phyloP scores from a whole-genome alignment of 2,329 filamentous ascomycete genomes.

The Lecanosticta acicola region DNA sequence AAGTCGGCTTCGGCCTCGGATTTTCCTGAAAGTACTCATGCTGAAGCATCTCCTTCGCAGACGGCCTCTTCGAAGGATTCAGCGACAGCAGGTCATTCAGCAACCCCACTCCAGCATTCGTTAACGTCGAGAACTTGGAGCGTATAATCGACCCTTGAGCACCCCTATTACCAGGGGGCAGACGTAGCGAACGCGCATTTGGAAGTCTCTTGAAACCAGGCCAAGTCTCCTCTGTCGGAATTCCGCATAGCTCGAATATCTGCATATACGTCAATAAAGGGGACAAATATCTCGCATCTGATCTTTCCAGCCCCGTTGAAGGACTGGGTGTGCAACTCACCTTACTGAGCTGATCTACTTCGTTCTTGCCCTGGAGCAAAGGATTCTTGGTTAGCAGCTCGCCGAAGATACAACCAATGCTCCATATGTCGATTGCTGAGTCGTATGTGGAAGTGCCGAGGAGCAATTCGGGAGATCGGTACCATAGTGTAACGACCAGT shows the following conservation, averaged over 20 bases:
- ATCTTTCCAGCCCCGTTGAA: constrained; percentile 23
- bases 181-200: constrained; percentile 72
- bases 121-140: constrained; percentile 74
- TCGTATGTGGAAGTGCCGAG: constrained; percentile 74
- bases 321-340: constrained; percentile 33
- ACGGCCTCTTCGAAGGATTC: constrained; percentile 66
- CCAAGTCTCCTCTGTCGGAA: constrained; percentile 78
- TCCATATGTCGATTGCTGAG: constrained; percentile 85
- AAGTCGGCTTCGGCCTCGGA: constrained; percentile 80
- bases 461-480: constrained; percentile 83
- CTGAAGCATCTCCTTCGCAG: constrained; percentile 65
- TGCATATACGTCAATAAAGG: constrained; percentile 28
- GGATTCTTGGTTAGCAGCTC: constrained; percentile 82
- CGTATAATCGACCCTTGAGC: constrained; percentile 53
- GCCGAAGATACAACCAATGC: constrained; percentile 89
- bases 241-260: constrained; percentile 84
- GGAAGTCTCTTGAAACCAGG: constrained; percentile 80
- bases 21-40: constrained; percentile 86
- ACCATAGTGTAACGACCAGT: constrained; percentile 95
- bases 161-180: constrained; percentile 47
- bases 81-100: constrained; percentile 66
- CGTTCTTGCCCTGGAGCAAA: constrained; percentile 80
- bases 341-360: constrained; percentile 80
- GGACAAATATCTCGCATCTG: constrained; percentile 15
- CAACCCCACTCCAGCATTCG: constrained; percentile 64